A percentile compares a stretch with the other conserved stretches of the same genome.
phyloP scores from a whole-genome alignment of 176 grass and related monocot genomes.

The Avena sativa region DNA sequence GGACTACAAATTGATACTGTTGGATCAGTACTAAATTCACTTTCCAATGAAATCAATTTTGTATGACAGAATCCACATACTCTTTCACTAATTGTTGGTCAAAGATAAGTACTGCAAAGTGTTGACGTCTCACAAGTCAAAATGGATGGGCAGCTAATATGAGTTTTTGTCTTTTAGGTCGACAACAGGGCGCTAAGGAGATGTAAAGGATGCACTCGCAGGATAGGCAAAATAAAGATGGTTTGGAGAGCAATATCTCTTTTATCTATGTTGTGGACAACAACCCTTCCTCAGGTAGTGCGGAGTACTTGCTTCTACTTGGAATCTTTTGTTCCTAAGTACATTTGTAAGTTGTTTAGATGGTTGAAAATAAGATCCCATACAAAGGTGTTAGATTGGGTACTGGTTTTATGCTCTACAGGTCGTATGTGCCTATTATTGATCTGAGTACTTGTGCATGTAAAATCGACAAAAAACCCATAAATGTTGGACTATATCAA shows the following conservation, averaged over 20 bases:
- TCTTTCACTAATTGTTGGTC: background rate
- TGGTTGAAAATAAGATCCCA: background rate
- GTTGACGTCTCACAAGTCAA: background rate
- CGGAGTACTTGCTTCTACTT: background rate
- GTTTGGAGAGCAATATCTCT: background rate
- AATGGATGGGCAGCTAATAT: background rate
- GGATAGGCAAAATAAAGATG: background rate
- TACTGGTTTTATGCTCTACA: background rate
- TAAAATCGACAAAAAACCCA: background rate
- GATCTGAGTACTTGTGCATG: background rate
- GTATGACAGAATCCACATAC: conserved; percentile 2
- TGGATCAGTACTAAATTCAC: background rate
- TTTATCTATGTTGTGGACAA: conserved; percentile 24
- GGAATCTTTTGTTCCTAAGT: conserved; percentile 25
- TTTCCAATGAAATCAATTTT: background rate
- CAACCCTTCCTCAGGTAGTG: conserved; percentile 45
- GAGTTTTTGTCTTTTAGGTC: conserved; percentile 26
- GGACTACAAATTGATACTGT: background rate
- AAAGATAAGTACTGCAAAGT: background rate
- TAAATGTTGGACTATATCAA: no score
- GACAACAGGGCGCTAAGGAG: background rate
- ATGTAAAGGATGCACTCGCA: background rate
- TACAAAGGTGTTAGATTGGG: background rate
- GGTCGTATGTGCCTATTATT: no score
- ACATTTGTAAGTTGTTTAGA: background rate